Base-by-base conservation (phyloP, 495 filamentous ascomycete species). In the Bathelium albidoporum region DNA sequence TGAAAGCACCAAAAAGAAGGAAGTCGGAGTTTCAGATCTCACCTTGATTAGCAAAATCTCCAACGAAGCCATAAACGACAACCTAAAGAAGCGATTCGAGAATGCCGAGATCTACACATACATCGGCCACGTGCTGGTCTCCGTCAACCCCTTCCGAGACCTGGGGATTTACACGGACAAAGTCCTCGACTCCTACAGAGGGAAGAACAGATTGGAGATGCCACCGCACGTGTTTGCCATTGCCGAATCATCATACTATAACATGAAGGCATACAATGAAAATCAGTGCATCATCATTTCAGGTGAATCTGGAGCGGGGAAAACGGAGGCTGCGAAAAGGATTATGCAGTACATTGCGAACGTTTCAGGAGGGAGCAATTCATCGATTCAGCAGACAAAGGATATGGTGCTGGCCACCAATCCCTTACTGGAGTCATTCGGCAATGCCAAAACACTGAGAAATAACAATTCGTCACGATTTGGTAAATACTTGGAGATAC, bases 251-350 rank as follows among this genome's bases (percentile, higher is more conserved):
- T 77, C 92, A 59, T 97, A 99, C 79, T 97, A 97, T 78, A 97
- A 99, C 80, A 97, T 99, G 95, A 97, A 97, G 68, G 92, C 90
- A 20, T 97, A 99, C 81, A 93, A 92, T 70, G 95, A 97, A 65
- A 97, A 97, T 77, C 95, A 99, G 72, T 99, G 95, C 77, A 92
- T 99, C 59, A 99, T 99, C 73, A 99, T 99, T 65, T 97, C 92
- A 24, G 95, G 95, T 67, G 95, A 99, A 79, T 97, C 95, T 10
- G 95, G 95, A 64, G 95, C 95, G 12, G 95, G 95, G 69, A 99
- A 99, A 78, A 99, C 95, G n/a, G 95, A 99, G 74, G 95, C 95
- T 0, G 95, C 95, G 60, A 99, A 99, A 80, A 85, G 92, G 67
- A 88, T 99, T 66, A 99, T 99, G 92, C 95, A 97, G 76, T 97